These are phyloP conservation scores for Malus orientalis DNA, from an alignment of 306 rosid genomes.

Conservation along the genomic window DNA sequence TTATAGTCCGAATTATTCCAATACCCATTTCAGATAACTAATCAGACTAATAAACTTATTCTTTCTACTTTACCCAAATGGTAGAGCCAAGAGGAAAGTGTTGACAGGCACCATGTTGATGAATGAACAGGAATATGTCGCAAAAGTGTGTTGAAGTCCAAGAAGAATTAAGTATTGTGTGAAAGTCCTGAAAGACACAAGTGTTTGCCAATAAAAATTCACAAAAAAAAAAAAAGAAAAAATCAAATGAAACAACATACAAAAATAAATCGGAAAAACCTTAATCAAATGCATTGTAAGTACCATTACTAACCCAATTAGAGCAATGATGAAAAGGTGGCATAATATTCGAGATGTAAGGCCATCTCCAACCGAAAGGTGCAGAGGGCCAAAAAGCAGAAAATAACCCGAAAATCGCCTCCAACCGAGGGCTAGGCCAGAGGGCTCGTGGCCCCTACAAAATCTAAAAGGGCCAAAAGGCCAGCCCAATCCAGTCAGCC, in stretches of 20 bases:
- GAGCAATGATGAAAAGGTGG: conserved; percentile 64
- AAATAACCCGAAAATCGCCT: no score
- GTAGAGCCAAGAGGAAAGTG: conserved; percentile 70
- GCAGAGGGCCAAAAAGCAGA: no score
- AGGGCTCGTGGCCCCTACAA: no score
- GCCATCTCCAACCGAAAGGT: no score
- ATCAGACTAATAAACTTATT: not conserved
- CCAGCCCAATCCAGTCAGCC: no score
- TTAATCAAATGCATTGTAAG: not conserved
- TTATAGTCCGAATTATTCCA: not conserved
- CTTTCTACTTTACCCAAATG: conserved; percentile 54
- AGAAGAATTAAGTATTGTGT: conserved; percentile 57
- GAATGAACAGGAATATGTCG: conserved; percentile 82
- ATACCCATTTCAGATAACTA: not conserved
- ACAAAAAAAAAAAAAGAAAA: not conserved
- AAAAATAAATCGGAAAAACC: not conserved
- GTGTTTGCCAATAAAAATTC: no score
- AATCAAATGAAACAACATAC: not conserved
- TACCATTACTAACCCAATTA: conserved; percentile 54
- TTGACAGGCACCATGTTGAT: conserved; percentile 70
- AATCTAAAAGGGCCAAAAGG: no score
- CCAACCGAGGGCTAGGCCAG: no score
- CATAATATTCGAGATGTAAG: conserved; percentile 32
- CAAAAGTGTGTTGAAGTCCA: conserved; percentile 72
- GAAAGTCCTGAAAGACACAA: conserved; percentile 39